Conservation (phyloP, 2,329 filamentous ascomycete species). For the Conoideocrella luteorostrata region DNA sequence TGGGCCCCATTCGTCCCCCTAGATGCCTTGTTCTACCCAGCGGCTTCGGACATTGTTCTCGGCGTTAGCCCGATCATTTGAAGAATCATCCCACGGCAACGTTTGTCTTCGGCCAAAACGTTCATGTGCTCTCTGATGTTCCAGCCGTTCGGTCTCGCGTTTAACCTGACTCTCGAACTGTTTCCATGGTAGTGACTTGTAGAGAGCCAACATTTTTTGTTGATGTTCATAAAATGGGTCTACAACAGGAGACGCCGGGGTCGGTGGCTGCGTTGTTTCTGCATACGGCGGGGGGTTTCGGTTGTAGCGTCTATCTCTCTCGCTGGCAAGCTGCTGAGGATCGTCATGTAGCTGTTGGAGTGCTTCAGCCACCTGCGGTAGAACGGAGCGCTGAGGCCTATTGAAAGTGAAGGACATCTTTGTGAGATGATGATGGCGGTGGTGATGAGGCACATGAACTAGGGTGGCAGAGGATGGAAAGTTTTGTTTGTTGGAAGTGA, state of each 20-base stretch:
- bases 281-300: background rate
- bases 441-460: too few relatives aligned
- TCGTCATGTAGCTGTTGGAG: conserved; percentile 5
- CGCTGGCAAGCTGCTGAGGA: background rate
- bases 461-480: too few relatives aligned
- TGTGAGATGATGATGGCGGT: too few relatives aligned
- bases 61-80: conserved; percentile 1
- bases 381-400: too few relatives aligned
- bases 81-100: conserved; percentile 10
- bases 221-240: background rate
- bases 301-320: background rate
- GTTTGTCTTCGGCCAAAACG: conserved; percentile 9
- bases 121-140: background rate
- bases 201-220: background rate
- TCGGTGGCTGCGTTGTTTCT: background rate
- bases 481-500: too few relatives aligned
- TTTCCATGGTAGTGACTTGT: background rate
- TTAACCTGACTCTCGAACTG: background rate
- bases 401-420: too few relatives aligned
- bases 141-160: background rate
- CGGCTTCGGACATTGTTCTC: conserved; percentile 10
- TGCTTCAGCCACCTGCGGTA: conserved; percentile 2
- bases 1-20: conserved; percentile 10
- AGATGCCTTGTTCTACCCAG: conserved; percentile 12
- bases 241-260: background rate